Conservation (phyloP, 352 stramenopile species). For the Phytophthora rubi region DNA sequence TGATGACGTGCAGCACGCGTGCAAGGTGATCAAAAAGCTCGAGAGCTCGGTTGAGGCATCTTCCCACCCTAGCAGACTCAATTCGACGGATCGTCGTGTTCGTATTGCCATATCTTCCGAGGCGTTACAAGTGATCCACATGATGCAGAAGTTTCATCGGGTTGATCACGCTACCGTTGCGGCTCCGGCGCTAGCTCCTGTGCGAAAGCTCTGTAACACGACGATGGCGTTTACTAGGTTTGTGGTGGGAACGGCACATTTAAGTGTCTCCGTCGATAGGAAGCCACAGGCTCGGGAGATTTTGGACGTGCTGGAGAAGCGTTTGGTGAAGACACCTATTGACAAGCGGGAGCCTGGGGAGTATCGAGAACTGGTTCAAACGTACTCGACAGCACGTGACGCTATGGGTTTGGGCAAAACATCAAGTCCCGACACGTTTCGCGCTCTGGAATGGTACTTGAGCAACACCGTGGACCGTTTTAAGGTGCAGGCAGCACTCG, state of each 20-base stretch:
- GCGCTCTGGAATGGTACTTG: slow-evolving; percentile 19
- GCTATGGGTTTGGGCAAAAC: slow-evolving; percentile 18
- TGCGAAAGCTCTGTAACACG: slow-evolving; percentile 22
- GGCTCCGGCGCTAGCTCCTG: slow-evolving; percentile 9
- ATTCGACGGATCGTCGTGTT: slow-evolving; percentile 6
- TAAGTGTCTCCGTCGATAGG: slow-evolving; percentile 21
- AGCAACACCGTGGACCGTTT: slow-evolving; percentile 4
- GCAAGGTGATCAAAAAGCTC: slow-evolving; percentile 15
- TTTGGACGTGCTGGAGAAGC: slow-evolving; percentile 32
- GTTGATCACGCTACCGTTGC: slow-evolving; percentile 19
- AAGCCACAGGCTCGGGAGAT: slow-evolving; percentile 25
- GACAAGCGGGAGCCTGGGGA: slow-evolving; percentile 3
- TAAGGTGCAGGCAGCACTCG: slow-evolving; percentile 4
- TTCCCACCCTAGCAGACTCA: slow-evolving; percentile 9
- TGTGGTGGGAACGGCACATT: slow-evolving; percentile 18
- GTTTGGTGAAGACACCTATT: slow-evolving; percentile 26
- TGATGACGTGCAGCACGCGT: slow-evolving; percentile 8
- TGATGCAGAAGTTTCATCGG: slow-evolving; percentile 39
- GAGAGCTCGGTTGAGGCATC: slow-evolving; percentile 3
- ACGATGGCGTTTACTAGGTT: slow-evolving; percentile 18
- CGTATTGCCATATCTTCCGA: slow-evolving; percentile 4
- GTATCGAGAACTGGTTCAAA: slow-evolving; percentile 22
- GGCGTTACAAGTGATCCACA: slow-evolving; percentile 25
- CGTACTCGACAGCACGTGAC: slow-evolving; percentile 15
- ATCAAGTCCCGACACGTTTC: slow-evolving; percentile 10